A percentile compares a stretch with the other conserved stretches of the same genome.
Evolutionary conservation across 495 filamentous ascomycete species (phyloP).

Genomic region (Physcia stellaris): DNA sequence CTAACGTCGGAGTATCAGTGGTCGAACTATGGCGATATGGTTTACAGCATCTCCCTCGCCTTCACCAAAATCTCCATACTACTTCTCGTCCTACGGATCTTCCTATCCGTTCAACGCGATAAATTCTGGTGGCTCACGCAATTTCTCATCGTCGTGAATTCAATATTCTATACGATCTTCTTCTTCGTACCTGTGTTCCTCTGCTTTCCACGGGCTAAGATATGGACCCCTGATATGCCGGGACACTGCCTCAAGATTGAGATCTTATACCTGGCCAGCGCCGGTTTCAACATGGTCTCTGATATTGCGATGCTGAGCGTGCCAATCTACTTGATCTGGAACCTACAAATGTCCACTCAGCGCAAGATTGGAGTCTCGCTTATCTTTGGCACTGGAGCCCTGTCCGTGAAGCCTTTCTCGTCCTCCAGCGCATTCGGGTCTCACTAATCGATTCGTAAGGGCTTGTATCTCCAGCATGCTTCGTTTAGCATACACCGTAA

Average conservation of each 20-base stretch:
- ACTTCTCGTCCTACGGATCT: conserved; percentile 15
- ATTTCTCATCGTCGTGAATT: conserved; percentile 11
- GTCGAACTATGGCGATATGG: conserved; percentile 8
- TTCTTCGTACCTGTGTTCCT: conserved; percentile 13
- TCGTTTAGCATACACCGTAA: conserved; percentile 1
- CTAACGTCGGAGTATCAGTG: too few relatives aligned
- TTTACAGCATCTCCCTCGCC: conserved; percentile 6
- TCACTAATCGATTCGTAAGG: too few relatives aligned
- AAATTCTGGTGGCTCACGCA: conserved; percentile 6
- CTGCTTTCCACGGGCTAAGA: conserved; percentile 9
- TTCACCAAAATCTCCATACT: conserved; percentile 13
- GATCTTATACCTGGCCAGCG: conserved; percentile 2
- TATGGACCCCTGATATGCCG: conserved; percentile 7
- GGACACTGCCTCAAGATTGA: conserved; percentile 9
- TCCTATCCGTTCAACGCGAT: conserved; percentile 9
- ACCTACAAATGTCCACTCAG: conserved; percentile 10
- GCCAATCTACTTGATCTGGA: conserved; percentile 10
- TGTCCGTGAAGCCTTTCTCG: too few relatives aligned
- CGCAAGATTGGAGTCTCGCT: conserved; percentile 8
- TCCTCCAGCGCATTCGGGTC: too few relatives aligned
- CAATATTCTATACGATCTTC: conserved; percentile 4
- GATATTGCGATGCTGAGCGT: conserved; percentile 11
- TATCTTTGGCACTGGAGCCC: conserved; percentile 5
- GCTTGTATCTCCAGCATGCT: conserved; percentile 10
- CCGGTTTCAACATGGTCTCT: conserved; percentile 6